Evolutionary conservation across 305 asterid species (phyloP).

Genomic region (Solanum aculeatissimum): DNA sequence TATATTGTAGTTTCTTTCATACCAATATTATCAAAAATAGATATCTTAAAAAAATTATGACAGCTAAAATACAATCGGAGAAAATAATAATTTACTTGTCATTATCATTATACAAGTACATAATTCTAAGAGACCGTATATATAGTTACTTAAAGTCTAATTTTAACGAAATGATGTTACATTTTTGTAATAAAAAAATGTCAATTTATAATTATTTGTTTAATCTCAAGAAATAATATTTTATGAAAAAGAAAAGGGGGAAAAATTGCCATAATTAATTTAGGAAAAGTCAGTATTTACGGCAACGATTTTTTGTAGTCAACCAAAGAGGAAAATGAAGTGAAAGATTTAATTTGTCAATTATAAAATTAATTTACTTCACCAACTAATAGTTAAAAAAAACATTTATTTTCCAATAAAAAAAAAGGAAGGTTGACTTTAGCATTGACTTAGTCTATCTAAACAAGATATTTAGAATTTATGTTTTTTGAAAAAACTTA

Average conservation of each 20-base stretch:
- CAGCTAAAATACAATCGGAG: no score
- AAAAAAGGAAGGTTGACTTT: neutral
- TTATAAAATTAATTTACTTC: neutral
- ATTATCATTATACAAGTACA: no score
- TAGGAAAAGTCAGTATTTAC: neutral
- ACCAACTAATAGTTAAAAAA: neutral
- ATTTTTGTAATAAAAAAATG: neutral
- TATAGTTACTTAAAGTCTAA: neutral
- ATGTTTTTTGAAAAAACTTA: no score
- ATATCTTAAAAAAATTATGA: no score
- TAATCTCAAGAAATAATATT: neutral
- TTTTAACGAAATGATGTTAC: neutral
- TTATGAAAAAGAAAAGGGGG: neutral
- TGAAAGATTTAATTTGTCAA: neutral
- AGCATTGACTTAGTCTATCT: neutral
- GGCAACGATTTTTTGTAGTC: neutral
- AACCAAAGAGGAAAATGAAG: neutral
- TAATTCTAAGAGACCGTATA: neutral
- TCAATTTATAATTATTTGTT: neutral
- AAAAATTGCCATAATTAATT: neutral
- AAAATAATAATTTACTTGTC: no score
- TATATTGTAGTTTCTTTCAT: no score
- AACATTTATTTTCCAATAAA: neutral
- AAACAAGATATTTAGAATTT: neutral
- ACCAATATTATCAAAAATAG: no score